phyloP scores from a whole-genome alignment of 2,329 filamentous ascomycete species.

The Fusarium sp. region DNA sequence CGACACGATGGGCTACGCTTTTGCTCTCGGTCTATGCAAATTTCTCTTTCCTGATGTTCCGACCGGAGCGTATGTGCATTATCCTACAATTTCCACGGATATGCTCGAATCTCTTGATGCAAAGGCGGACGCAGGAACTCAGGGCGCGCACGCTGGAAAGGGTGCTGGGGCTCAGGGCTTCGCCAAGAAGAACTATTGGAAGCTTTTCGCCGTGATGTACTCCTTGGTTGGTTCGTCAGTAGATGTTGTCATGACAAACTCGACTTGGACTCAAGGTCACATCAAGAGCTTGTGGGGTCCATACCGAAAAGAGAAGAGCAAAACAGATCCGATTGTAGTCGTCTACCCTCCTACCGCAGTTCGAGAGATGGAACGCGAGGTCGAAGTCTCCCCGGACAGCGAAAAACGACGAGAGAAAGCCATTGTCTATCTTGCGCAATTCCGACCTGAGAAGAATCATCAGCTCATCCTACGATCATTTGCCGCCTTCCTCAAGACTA shows the following conservation, averaged over 20 bases:
- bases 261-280: constrained; percentile 90
- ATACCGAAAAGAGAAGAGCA: constrained; percentile 58
- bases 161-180: constrained; percentile 77
- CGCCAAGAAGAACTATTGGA: constrained; percentile 87
- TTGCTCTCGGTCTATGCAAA: constrained; percentile 84
- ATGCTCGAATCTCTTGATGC: constrained; percentile 89
- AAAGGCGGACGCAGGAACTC: constrained; percentile 64
- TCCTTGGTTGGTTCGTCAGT: constrained; percentile 83
- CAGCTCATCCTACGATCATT: constrained; percentile 87
- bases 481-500: constrained; percentile 74
- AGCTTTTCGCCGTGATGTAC: constrained; percentile 84
- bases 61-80: constrained; percentile 95
- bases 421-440: constrained; percentile 95
- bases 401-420: constrained; percentile 76
- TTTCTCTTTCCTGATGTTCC: constrained; percentile 83
- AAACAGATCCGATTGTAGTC: constrained; percentile 70
- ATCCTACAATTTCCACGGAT: constrained; percentile 97
- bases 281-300: constrained; percentile 83
- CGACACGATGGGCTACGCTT: constrained; percentile 98
- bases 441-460: constrained; percentile 97
- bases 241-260: constrained; percentile 98
- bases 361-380: constrained; percentile 78
- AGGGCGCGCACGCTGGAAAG: constrained; percentile 85
- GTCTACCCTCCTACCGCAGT: constrained; percentile 96
- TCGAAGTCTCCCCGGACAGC: constrained; percentile 76